Evolutionary conservation across 352 stramenopile genomes (phyloP).

Genomic region (Discostella stelligera): DNA sequence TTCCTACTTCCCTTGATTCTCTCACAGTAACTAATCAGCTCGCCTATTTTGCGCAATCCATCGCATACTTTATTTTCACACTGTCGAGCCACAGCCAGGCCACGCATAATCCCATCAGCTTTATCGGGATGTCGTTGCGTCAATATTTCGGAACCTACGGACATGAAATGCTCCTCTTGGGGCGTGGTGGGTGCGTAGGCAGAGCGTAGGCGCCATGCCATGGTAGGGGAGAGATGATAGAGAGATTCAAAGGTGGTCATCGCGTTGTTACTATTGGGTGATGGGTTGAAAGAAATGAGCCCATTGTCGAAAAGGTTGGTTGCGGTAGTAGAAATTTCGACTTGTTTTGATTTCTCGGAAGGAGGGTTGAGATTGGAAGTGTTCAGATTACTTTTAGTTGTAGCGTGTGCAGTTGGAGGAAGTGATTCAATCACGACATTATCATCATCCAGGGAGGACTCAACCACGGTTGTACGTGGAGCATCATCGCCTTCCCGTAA

Average conservation of each 20-base stretch:
- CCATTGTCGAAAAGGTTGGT: not conserved
- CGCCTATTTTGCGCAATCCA: constrained; percentile 27
- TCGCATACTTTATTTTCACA: constrained; percentile 28
- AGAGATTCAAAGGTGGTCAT: constrained; percentile 51
- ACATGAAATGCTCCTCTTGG: constrained; percentile 33
- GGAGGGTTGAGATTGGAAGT: not conserved
- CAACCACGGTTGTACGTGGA: not conserved
- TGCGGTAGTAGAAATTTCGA: not conserved
- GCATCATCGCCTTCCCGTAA: not conserved
- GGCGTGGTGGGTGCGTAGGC: constrained; percentile 36
- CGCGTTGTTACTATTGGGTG: not conserved
- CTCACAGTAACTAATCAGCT: constrained; percentile 36
- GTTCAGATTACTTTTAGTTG: not conserved
- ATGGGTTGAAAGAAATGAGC: not conserved
- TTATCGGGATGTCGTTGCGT: constrained; percentile 27
- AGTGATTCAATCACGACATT: not conserved
- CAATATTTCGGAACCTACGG: constrained; percentile 28
- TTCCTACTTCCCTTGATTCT: constrained; percentile 19
- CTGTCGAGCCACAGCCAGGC: constrained; percentile 21
- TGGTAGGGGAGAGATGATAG: constrained; percentile 36
- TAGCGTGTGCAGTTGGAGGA: not conserved
- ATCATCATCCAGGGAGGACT: not conserved
- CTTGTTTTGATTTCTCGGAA: not conserved
- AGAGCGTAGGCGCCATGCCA: constrained; percentile 37
- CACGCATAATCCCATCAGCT: constrained; percentile 36